Evolutionary conservation across 2,329 filamentous ascomycete species (phyloP).

Genomic region (Neurospora sp.): DNA sequence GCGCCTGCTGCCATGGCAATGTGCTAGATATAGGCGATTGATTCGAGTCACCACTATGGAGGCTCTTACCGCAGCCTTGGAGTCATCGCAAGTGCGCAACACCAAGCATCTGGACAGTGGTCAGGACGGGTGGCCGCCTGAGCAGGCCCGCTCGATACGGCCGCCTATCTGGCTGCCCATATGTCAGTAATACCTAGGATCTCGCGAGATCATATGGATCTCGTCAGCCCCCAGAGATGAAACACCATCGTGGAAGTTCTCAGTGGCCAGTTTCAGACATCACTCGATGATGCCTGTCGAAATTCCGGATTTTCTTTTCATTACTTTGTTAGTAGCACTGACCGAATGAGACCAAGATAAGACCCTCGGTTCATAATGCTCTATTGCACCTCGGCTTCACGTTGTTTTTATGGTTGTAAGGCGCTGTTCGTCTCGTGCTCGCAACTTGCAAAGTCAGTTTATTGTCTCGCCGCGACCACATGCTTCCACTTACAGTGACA

Average conservation of each 20-base stretch:
- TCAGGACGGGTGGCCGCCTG: neutral
- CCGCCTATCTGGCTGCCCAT: neutral
- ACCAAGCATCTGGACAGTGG: neutral
- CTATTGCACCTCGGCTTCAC: neutral
- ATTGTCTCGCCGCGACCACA: neutral
- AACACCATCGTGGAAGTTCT: neutral
- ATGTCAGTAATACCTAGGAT: neutral
- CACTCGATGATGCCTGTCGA: neutral
- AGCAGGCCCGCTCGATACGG: neutral
- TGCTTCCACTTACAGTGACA: neutral
- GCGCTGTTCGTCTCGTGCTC: neutral
- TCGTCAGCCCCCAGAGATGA: neutral
- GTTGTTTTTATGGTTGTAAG: neutral
- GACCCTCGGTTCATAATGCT: neutral
- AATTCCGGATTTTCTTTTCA: neutral
- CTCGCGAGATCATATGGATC: neutral
- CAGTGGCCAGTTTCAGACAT: neutral
- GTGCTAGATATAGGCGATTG: neutral
- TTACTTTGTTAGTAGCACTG: neutral
- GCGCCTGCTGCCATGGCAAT: conserved; percentile 16
- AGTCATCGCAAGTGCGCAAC: neutral
- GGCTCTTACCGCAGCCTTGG: neutral
- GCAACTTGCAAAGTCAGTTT: neutral
- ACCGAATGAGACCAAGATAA: neutral
- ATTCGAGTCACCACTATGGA: neutral